A percentile compares a stretch with the other conserved stretches of the same genome.
Conservation (phyloP, 495 filamentous ascomycete species). For the Penicillium ucsense region DNA sequence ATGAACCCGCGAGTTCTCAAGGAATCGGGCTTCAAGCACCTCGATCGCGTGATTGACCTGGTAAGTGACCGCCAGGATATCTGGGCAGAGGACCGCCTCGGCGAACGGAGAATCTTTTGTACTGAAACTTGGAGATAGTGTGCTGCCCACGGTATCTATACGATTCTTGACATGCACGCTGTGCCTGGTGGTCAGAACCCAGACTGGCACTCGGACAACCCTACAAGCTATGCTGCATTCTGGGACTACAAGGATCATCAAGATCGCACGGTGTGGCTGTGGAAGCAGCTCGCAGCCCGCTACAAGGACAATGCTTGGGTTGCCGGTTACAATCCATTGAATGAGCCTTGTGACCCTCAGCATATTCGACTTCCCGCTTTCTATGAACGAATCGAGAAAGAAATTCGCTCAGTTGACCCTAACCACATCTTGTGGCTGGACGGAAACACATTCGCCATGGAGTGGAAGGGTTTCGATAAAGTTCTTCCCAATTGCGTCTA, state of each 20-base stretch:
- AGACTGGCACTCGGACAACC: conserved; percentile 55
- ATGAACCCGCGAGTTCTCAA: conserved; percentile 51
- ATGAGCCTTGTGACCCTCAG: conserved; percentile 52
- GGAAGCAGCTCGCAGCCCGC: conserved; percentile 47
- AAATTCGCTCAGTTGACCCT: conserved; percentile 48
- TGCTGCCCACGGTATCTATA: conserved; percentile 47
- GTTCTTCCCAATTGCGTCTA: conserved; percentile 51
- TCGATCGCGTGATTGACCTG: conserved; percentile 50
- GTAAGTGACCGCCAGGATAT: conserved; percentile 3
- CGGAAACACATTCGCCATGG: conserved; percentile 57
- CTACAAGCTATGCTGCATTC: conserved; percentile 45
- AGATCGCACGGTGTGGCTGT: conserved; percentile 49
- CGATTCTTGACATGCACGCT: conserved; percentile 54
- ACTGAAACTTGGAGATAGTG: conserved; percentile 21
- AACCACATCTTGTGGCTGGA: conserved; percentile 57
- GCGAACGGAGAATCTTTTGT: too few species aligned
- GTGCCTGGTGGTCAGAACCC: conserved; percentile 55
- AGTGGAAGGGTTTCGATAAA: conserved; percentile 34
- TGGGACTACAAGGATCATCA: conserved; percentile 57
- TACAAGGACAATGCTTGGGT: conserved; percentile 48
- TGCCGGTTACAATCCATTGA: conserved; percentile 58
- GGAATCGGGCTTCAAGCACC: conserved; percentile 44
- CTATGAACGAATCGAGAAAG: conserved; percentile 48
- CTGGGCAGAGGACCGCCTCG: neutral
- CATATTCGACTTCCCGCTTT: conserved; percentile 45